These are phyloP conservation scores for Cladorrhinum samala DNA, from an alignment of 495 filamentous ascomycete species.

Conservation along the genomic window DNA sequence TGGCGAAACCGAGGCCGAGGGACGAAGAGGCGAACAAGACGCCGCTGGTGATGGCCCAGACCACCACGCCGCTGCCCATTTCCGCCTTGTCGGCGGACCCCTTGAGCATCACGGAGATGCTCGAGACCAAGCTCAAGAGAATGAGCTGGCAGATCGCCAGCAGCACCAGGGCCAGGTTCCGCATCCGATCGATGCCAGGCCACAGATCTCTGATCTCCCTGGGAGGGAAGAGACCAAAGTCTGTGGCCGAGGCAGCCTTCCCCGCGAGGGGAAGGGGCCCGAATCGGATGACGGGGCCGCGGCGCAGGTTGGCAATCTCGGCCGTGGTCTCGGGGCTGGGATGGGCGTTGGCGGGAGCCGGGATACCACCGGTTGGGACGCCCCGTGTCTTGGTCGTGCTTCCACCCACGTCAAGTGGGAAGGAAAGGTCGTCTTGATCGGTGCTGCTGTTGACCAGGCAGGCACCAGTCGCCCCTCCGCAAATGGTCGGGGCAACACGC, in stretches of 20 bases:
- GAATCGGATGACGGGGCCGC: neutral
- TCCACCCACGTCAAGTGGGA: too few relatives aligned
- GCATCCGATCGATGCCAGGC: neutral
- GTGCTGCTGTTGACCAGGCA: too few relatives aligned
- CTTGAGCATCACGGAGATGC: slow-evolving; percentile 10
- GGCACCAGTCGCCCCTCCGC: too few relatives aligned
- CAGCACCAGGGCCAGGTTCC: neutral
- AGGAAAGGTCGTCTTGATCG: too few relatives aligned
- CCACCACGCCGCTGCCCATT: neutral
- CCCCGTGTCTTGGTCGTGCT: too few relatives aligned
- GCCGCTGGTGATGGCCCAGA: slow-evolving; percentile 8
- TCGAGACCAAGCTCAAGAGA: slow-evolving; percentile 6
- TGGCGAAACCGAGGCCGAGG: neutral
- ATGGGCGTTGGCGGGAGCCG: neutral
- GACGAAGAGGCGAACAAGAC: slow-evolving; percentile 3
- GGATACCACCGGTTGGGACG: too few relatives aligned
- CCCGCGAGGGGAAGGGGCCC: neutral
- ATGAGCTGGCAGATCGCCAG: slow-evolving; percentile 3
- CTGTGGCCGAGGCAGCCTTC: neutral
- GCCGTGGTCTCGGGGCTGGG: neutral
- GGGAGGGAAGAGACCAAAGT: neutral
- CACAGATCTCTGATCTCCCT: neutral
- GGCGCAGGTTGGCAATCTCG: neutral
- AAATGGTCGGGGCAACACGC: too few relatives aligned
- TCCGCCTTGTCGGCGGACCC: neutral